These are phyloP conservation scores for Gloeostereum incarnatum DNA, from an alignment of 768 basidiomycete genomes.

Conservation along the genomic window DNA sequence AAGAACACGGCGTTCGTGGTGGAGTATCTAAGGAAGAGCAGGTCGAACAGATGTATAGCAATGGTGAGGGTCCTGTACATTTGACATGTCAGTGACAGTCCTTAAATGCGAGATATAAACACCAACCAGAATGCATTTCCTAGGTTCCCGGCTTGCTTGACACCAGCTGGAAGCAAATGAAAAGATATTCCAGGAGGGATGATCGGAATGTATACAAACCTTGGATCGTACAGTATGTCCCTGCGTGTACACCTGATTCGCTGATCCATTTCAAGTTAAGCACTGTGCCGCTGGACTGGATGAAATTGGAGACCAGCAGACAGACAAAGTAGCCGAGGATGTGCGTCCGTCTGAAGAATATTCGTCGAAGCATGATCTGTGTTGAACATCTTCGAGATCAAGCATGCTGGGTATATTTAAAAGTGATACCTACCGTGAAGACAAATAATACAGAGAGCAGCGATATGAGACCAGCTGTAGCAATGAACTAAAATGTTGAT, in stretches of 20 bases:
- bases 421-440: slow-evolving; percentile 8
- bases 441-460: slow-evolving; percentile 9
- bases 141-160: slow-evolving; percentile 32
- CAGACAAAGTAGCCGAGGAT: slow-evolving; percentile 13
- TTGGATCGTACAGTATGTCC: slow-evolving; percentile 10
- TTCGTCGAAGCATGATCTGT: background rate
- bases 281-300: slow-evolving; percentile 10
- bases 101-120: background rate
- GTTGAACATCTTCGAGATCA: background rate
- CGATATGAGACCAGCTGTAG: slow-evolving; percentile 11
- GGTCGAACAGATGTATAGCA: slow-evolving; percentile 11
- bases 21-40: slow-evolving; percentile 25
- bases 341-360: slow-evolving; percentile 11
- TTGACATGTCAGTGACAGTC: background rate
- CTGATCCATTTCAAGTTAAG: slow-evolving; percentile 13
- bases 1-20: slow-evolving; percentile 15
- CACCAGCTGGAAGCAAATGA: slow-evolving; percentile 14
- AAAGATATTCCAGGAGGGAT: background rate
- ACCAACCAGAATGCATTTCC: slow-evolving; percentile 27
- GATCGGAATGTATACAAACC: slow-evolving; percentile 4
- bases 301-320: slow-evolving; percentile 11
- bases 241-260: slow-evolving; percentile 3
- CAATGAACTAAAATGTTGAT: too few species aligned
- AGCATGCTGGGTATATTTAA: background rate
- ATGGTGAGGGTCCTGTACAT: slow-evolving; percentile 9